A percentile compares a stretch with the other conserved stretches of the same genome.
Conservation (phyloP, 192 early-diverging fungal species). For the Umbelopsis vinacea region DNA sequence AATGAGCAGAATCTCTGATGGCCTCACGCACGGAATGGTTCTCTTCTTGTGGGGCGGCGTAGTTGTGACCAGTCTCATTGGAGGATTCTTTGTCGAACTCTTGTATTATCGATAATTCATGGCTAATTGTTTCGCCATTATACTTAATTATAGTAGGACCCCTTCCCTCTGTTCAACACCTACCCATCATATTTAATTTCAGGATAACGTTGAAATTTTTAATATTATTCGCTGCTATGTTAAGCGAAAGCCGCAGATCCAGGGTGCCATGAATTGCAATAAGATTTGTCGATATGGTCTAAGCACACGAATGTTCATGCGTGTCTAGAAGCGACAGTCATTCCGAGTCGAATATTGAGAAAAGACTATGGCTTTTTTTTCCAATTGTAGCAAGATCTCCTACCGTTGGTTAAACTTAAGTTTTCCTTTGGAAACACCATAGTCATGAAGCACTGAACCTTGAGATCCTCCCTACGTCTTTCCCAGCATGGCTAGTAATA, state of each 20-base stretch:
- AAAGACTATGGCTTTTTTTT: background rate
- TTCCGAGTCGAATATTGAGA: background rate
- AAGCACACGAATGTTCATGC: background rate
- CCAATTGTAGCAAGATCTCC: constrained; percentile 17
- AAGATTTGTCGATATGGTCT: background rate
- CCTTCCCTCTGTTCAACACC: background rate
- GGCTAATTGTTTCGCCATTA: background rate
- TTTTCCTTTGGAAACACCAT: background rate
- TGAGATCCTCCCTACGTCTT: background rate
- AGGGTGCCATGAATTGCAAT: background rate
- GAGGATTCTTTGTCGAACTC: background rate
- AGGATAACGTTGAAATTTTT: background rate
- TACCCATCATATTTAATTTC: background rate
- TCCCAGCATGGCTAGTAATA: background rate
- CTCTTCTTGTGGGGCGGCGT: constrained; percentile 2
- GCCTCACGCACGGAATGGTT: background rate
- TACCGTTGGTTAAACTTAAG: background rate
- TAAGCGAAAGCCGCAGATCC: too few relatives aligned
- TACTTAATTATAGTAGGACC: background rate
- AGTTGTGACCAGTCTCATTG: background rate
- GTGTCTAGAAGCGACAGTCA: background rate
- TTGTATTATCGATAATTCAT: constrained; percentile 14
- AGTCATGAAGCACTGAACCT: too few relatives aligned
- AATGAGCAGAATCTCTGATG: background rate
- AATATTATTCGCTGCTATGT: background rate